These are phyloP conservation scores for Apiospora kogelbergensis DNA, from an alignment of 2,329 filamentous ascomycete species.

Conservation along the genomic window DNA sequence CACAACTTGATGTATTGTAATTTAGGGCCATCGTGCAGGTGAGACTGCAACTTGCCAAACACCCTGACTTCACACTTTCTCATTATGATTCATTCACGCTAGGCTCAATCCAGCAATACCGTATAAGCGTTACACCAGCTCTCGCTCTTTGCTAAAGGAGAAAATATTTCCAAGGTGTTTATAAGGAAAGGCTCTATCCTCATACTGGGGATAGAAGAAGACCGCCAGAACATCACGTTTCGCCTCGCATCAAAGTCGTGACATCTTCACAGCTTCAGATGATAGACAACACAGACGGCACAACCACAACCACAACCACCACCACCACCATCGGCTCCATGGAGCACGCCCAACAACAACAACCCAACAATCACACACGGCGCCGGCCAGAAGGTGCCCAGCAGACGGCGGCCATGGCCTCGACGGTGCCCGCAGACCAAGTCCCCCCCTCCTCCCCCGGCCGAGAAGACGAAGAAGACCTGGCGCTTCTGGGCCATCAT, in stretches of 20 bases:
- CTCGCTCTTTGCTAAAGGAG: background rate
- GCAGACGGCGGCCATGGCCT: background rate
- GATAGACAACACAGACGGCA: background rate
- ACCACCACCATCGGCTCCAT: background rate
- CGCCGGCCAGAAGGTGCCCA: background rate
- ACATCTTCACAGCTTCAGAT: background rate
- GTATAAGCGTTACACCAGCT: background rate
- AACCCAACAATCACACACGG: background rate
- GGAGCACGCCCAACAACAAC: background rate
- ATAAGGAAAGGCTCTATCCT: background rate
- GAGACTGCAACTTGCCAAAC: background rate
- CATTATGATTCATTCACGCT: slow-evolving; percentile 1
- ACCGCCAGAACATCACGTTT: background rate
- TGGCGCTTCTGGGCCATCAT: slow-evolving; percentile 10
- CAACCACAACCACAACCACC: background rate
- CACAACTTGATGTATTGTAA: too few relatives aligned
- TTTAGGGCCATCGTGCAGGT: background rate
- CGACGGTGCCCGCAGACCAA: background rate
- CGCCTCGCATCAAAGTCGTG: background rate
- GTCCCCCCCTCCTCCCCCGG: background rate
- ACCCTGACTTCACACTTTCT: background rate
- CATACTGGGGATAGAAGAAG: background rate
- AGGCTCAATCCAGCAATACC: background rate
- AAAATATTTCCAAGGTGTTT: background rate
- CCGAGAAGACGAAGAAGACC: background rate